Evolutionary conservation across 148 eudicot genomes (phyloP), one percentile per base, ranked within the genome.

Genomic region (Talinum fruticosum): DNA sequence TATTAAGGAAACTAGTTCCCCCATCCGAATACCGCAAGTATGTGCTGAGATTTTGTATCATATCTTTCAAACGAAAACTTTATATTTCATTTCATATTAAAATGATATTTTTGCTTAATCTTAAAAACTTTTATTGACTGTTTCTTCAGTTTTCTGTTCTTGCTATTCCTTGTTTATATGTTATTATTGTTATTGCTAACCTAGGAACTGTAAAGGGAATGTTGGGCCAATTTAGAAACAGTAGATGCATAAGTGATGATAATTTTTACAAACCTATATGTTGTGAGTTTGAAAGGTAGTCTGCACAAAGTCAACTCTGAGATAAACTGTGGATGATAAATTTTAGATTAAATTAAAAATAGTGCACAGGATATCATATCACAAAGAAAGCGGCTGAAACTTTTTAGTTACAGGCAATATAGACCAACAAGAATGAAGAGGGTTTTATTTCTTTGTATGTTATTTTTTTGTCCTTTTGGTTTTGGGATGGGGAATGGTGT

Each of bases 21-120:
- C 90, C 94, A 73, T 91, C 97, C 26, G 99, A 96, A 79, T 96
- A 90, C 87, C 94, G 97, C 80, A 93, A 96, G 99, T 96, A 91
- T 82, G 97, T 77, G 70, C 68, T 69, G 16, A 10, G 0, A 34
- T 23, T 36, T 45, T 59, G 5, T 38, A 29, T 75, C 34, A 26
- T 59, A 41, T 10, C 44, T 35, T 34, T 66, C 30, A 2, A 26
- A 38, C 41, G 12, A 44, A 67, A 37, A 15, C 34, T 38, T 38
- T 37, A 61, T 61, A 2, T 12, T 41, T 62, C 21, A 35, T 8
- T 45, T 79, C 38, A 49, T 34, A 8, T 36, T 59, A 33, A 37
- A 32, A 8, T 61, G 71, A 33, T 36, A 53, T 30, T 38, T 18
- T 4, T 28, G 32, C 2, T 3, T 28, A 30, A 19, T 54, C 30